These are phyloP conservation scores for Ceratocystiopsis brevicomis DNA, from an alignment of 2,329 filamentous ascomycete genomes.

Conservation along the genomic window DNA sequence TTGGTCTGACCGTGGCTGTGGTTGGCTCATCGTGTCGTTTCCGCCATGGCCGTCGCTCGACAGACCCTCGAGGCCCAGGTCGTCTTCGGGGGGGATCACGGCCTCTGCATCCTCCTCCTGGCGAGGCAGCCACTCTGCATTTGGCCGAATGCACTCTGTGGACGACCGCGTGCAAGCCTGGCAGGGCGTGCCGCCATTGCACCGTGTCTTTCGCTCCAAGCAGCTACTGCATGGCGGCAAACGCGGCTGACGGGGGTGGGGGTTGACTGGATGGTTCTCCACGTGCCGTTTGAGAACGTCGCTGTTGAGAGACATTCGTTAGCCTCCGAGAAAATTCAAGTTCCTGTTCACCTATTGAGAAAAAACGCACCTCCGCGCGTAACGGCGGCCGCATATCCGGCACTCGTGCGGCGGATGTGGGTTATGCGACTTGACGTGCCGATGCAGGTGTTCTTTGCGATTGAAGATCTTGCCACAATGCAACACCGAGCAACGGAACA, in stretches of 20 bases:
- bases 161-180: background rate
- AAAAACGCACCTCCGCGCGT: background rate
- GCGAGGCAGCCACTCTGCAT: no score
- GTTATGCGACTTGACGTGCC: conserved; percentile 2
- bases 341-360: no score
- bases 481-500: conserved; percentile 1
- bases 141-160: background rate
- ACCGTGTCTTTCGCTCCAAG: background rate
- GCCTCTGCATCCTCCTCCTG: no score
- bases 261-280: conserved; percentile 2
- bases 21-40: no score
- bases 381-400: conserved; percentile 1
- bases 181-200: background rate
- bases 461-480: conserved; percentile 2
- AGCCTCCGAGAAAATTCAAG: no score
- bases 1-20: no score
- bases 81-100: no score
- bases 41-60: no score
- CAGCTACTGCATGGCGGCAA: background rate
- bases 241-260: background rate
- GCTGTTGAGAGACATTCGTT: background rate
- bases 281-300: conserved; percentile 3
- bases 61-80: no score
- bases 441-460: conserved; percentile 3
- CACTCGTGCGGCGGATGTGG: conserved; percentile 1